Percentiles rank a stretch among this genome's conserved stretches.
These are phyloP conservation scores for Xylaria digitata DNA, from an alignment of 2,329 filamentous ascomycete genomes.

Conservation along the genomic window DNA sequence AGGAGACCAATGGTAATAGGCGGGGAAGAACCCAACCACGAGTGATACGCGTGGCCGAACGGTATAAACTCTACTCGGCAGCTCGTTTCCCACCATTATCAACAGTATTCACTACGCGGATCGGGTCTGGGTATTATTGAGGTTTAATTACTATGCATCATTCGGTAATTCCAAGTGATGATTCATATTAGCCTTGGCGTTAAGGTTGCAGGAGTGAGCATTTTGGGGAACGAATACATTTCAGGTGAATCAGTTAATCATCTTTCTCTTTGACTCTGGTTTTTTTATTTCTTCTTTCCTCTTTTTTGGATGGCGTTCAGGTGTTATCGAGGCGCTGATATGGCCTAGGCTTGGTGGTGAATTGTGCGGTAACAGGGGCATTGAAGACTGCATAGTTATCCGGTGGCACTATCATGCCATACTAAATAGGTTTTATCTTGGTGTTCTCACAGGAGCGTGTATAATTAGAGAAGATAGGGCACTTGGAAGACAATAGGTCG, in stretches of 20 bases:
- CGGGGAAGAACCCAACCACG: background rate
- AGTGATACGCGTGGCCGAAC: background rate
- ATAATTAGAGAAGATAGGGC: background rate
- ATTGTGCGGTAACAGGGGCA: background rate
- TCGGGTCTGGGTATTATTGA: background rate
- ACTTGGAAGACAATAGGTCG: background rate
- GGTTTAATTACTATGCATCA: background rate
- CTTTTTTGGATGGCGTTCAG: conserved; percentile 23
- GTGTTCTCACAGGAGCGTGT: background rate
- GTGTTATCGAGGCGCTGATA: background rate
- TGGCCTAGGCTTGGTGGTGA: background rate
- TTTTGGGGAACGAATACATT: background rate
- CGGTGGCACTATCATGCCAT: no score
- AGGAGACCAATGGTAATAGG: background rate
- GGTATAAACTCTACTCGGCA: background rate
- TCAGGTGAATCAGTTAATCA: background rate
- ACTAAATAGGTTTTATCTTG: no score
- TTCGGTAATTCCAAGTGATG: background rate
- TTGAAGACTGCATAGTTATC: no score
- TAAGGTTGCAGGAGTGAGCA: background rate
- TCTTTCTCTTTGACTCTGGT: background rate
- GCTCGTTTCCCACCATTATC: background rate
- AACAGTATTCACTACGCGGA: background rate
- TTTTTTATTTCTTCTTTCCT: background rate
- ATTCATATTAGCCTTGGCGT: conserved; percentile 13